These are phyloP conservation scores for Salix exigua DNA, from an alignment of 345 rosid genomes.

Conservation along the genomic window DNA sequence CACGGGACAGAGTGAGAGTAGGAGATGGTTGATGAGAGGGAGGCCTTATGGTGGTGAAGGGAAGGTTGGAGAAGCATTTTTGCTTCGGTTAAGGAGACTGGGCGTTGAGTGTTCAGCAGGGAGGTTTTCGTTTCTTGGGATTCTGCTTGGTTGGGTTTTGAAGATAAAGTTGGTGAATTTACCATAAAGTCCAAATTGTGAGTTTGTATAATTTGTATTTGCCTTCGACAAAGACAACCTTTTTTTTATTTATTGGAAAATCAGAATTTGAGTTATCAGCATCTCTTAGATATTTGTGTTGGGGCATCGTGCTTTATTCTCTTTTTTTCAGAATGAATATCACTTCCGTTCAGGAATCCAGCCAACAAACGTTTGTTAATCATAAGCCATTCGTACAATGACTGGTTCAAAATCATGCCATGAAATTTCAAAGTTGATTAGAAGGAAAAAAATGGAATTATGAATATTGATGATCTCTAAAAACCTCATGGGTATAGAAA, in stretches of 20 bases:
- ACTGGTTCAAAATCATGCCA: not conserved
- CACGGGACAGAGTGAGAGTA: constrained; percentile 37
- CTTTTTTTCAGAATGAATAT: not conserved
- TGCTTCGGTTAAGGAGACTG: not conserved
- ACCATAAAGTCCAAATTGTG: not conserved
- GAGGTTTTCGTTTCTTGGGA: not conserved
- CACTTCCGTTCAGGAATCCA: not conserved
- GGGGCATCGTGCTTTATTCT: not conserved
- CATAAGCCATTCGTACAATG: not conserved
- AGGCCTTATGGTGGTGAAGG: constrained; percentile 37
- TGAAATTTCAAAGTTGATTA: too few relatives aligned
- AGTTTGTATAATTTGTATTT: not conserved
- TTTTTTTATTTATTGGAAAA: not conserved
- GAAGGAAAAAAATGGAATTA: too few relatives aligned
- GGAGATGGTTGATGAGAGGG: constrained; percentile 43
- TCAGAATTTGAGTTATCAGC: not conserved
- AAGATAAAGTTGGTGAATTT: constrained; percentile 19
- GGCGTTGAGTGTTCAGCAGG: not conserved
- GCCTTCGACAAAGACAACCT: not conserved
- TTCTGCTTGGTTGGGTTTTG: too few relatives aligned
- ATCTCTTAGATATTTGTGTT: not conserved
- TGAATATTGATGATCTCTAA: too few relatives aligned
- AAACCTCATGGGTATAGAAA: too few relatives aligned
- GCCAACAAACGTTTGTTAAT: not conserved
- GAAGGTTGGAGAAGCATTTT: constrained; percentile 56